phyloP scores from a whole-genome alignment of 73 alveolate species.

The Paramecium biaurelia region DNA sequence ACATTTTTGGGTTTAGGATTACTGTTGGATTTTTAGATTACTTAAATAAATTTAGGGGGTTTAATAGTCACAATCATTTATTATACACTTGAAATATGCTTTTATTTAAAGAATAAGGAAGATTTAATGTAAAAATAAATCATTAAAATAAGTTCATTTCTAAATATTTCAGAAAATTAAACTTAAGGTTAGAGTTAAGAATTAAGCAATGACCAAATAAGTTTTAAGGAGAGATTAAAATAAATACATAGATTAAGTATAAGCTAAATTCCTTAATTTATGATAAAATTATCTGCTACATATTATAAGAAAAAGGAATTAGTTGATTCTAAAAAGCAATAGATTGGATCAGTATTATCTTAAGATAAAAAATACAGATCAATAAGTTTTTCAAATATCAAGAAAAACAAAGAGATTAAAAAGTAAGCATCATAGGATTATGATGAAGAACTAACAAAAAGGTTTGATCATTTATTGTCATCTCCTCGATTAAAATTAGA shows the following conservation, averaged over 20 bases:
- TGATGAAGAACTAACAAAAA: neutral
- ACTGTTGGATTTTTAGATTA: neutral
- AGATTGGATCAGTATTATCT: neutral
- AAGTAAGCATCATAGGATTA: neutral
- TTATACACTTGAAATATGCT: neutral
- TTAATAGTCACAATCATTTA: neutral
- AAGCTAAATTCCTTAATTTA: neutral
- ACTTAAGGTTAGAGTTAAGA: neutral
- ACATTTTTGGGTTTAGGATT: neutral
- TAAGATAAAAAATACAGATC: conserved; percentile 22
- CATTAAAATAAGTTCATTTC: neutral
- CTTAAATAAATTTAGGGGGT: neutral
- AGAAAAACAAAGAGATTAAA: neutral
- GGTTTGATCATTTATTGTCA: neutral
- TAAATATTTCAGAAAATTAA: neutral
- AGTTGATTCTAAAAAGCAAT: neutral
- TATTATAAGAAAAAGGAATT: neutral
- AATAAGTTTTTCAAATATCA: neutral
- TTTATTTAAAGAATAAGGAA: neutral
- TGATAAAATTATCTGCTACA: neutral
- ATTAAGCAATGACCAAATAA: neutral
- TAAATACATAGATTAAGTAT: neutral
- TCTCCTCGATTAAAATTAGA: conserved; percentile 17
- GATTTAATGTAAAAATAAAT: neutral
- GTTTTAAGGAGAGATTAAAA: neutral